phyloP scores from a whole-genome alignment of 306 rosid genomes.

The Begonia peltatifolia region DNA sequence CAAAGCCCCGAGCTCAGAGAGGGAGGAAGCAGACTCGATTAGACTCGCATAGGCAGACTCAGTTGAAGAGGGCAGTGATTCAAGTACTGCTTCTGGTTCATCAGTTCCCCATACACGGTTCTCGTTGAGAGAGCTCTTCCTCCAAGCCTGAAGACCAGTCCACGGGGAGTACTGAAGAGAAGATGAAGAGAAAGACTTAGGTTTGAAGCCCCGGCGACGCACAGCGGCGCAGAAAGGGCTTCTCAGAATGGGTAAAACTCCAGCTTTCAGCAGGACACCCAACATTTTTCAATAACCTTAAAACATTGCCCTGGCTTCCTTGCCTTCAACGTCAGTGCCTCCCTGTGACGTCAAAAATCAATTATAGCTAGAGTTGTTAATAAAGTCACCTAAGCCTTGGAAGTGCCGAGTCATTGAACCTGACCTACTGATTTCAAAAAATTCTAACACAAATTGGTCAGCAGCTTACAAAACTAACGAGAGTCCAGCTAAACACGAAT shows the following conservation, averaged over 20 bases:
- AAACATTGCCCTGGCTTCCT: not conserved
- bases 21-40: constrained; percentile 34
- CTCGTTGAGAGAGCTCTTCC: constrained; percentile 42
- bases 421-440: too few species aligned
- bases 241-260: constrained; percentile 9
- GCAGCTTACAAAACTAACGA: too few species aligned
- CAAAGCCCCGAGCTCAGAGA: constrained; percentile 70
- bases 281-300: constrained; percentile 15
- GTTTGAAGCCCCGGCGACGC: constrained; percentile 12
- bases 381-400: too few species aligned
- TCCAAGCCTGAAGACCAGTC: constrained; percentile 71
- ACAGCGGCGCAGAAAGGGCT: constrained; percentile 1
- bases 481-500: too few species aligned
- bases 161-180: constrained; percentile 28
- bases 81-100: constrained; percentile 34
- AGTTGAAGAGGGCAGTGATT: constrained; percentile 1
- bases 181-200: constrained; percentile 9
- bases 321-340: not conserved
- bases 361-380: too few species aligned
- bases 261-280: constrained; percentile 11
- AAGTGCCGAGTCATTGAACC: too few species aligned
- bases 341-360: too few species aligned
- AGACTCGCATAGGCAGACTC: constrained; percentile 4
- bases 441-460: too few species aligned
- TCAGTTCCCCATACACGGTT: constrained; percentile 61